These are phyloP conservation scores for Pseudognaphalium luteoalbum DNA, from an alignment of 129 eudicot genomes.

Conservation along the genomic window DNA sequence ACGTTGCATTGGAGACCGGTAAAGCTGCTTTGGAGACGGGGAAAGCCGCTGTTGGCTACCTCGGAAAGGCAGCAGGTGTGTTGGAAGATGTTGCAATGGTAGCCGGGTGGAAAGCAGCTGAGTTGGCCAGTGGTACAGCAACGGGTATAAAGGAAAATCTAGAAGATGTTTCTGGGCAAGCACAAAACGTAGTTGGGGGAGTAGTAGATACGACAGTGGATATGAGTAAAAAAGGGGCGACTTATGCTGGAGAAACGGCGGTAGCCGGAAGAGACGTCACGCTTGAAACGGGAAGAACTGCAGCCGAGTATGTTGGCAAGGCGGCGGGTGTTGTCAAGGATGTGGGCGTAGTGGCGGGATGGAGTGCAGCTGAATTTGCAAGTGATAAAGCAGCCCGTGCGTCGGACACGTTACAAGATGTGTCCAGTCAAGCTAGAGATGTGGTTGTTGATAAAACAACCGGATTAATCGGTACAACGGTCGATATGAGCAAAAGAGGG, in stretches of 20 bases:
- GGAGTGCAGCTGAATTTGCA: background rate
- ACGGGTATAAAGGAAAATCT: background rate
- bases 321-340: background rate
- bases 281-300: background rate
- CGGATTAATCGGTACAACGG: background rate
- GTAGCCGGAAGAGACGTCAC: background rate
- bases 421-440: background rate
- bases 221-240: background rate
- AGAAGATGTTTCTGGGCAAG: background rate
- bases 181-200: background rate
- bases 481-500: background rate
- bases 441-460: conserved; percentile 5
- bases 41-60: conserved; percentile 14
- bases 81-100: conserved; percentile 52
- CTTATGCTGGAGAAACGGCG: background rate
- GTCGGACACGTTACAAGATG: background rate
- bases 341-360: background rate
- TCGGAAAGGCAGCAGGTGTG: conserved; percentile 34
- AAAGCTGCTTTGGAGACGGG: conserved; percentile 31
- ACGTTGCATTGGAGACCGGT: conserved; percentile 32
- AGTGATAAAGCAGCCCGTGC: background rate
- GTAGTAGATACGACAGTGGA: background rate
- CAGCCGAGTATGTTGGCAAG: background rate
- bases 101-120: conserved; percentile 43
- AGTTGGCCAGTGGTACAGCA: conserved; percentile 9